Base-by-base conservation (phyloP, 2,329 filamentous ascomycete genomes). In the Amesomyces nigricolor region DNA sequence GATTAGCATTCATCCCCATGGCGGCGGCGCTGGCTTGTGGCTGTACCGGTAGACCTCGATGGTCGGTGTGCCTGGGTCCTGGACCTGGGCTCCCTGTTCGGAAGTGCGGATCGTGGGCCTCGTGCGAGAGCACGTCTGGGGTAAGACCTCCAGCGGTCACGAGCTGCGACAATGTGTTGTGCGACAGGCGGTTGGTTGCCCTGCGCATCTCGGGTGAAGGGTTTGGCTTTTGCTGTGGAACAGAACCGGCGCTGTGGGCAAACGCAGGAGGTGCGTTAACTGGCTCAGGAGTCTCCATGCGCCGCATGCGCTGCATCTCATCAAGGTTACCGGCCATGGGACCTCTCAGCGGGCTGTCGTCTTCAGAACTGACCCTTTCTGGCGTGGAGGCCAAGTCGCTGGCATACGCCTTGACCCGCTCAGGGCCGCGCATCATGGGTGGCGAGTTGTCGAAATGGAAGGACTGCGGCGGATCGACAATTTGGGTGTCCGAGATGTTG, bases 111-210 rank as follows among this genome's bases (percentile, higher is more conserved):
- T 67, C 61, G 61, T 62, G 54, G 58, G 58, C 54, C 53, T 67
- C 65, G 44, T 70, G 68, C 39, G 66, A 63, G 55, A 65, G 64
- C 49, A 65, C 66, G 40, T 71, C 67, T 8, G 67, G 66, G 46
- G 73, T 67, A 47, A 82, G 70, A 19, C 79, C 81, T 52, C 81
- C 82, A 45, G 87, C 87, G 62, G 86, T 87, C 32, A 83, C 83
- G 67, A 97, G 78, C 67, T 96, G 90, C 44, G 85, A 80, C 45
- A 96, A 76, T 0, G 92, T 97, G 1, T 84, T 85, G 62, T 79
- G 81, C 26, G 94, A 96, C 68, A 97, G 85, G 19, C 90, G 86
- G 63, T 87, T 91, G 63, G 90, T 94, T 50, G 88, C 89, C 61
- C 85, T 85, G 59, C 88, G 86, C 64, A 92, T 77, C 66, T 94